Evolutionary conservation across 208 protist species (phyloP).

Genomic region (Acanthamoeba royreba): DNA sequence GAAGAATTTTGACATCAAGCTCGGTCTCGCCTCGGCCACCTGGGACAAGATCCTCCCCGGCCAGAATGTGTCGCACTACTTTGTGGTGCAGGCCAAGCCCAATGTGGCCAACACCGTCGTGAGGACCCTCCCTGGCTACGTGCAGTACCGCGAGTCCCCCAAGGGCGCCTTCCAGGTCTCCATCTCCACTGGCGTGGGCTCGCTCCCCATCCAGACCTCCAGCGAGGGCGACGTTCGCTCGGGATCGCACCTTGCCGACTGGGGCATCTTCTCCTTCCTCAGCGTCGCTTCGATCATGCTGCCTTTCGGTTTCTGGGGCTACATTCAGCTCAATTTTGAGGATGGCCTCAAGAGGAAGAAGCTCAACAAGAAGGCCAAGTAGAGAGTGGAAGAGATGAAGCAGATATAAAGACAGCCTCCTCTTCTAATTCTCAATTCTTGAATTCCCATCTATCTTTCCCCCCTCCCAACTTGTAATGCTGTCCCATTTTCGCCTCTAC

Average conservation of each 20-base stretch:
- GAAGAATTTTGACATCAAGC: neutral
- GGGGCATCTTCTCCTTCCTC: constrained; percentile 14
- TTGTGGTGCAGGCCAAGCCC: neutral
- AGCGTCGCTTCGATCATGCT: neutral
- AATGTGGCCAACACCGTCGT: neutral
- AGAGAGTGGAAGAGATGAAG: no score
- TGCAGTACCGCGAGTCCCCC: neutral
- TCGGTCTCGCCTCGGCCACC: neutral
- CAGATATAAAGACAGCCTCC: no score
- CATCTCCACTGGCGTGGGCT: neutral
- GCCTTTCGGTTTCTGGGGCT: constrained; percentile 23
- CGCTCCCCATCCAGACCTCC: neutral
- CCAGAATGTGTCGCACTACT: constrained; percentile 19
- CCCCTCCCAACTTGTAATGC: no score
- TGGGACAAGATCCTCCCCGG: constrained; percentile 13
- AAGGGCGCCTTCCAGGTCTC: neutral
- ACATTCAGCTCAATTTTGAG: constrained; percentile 41
- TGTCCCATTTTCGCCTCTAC: no score
- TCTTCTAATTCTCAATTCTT: no score
- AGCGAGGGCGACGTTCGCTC: neutral
- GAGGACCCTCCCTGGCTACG: neutral
- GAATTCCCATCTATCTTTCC: no score
- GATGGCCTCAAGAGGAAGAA: constrained; percentile 24
- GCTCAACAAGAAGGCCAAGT: neutral
- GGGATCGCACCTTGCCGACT: neutral